Evolutionary conservation across 1,284 basidiomycete species (phyloP).

Genomic region (Pyrrhoderma noxium): DNA sequence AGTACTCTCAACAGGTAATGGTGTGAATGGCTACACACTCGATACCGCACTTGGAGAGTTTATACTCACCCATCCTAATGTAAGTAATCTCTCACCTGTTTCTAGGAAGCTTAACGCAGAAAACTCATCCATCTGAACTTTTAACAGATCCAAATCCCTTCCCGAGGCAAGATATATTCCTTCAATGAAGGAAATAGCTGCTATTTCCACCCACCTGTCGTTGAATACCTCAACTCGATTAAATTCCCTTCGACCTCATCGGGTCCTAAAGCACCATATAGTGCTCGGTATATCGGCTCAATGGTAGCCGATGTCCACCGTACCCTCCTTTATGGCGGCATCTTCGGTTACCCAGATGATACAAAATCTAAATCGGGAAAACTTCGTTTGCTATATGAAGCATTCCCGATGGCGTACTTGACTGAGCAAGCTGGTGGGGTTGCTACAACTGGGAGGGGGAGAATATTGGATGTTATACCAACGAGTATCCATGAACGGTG

Average conservation of each 20-base stretch:
- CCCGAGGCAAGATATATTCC: slow-evolving; percentile 97
- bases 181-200: slow-evolving; percentile 98
- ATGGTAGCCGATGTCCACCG: slow-evolving; percentile 99
- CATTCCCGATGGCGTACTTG: slow-evolving; percentile 98
- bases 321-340: slow-evolving; percentile 95
- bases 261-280: slow-evolving; percentile 75
- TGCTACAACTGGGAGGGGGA: slow-evolving; percentile 88
- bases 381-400: slow-evolving; percentile 92
- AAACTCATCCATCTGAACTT: neutral
- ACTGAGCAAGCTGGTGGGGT: slow-evolving; percentile 94
- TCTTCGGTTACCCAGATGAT: slow-evolving; percentile 98
- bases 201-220: slow-evolving; percentile 87
- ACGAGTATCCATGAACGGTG: slow-evolving; percentile 88
- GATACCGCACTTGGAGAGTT: slow-evolving; percentile 96
- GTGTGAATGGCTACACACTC: slow-evolving; percentile 98
- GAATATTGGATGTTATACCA: slow-evolving; percentile 91
- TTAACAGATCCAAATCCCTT: slow-evolving; percentile 79
- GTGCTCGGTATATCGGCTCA: slow-evolving; percentile 94
- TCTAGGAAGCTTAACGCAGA: neutral
- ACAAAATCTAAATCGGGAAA: slow-evolving; percentile 98
- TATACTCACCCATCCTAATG: slow-evolving; percentile 96
- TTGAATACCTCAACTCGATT: slow-evolving; percentile 89
- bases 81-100: slow-evolving; percentile 31
- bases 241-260: slow-evolving; percentile 56
- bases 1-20: slow-evolving; percentile 90